phyloP scores from a whole-genome alignment of 768 basidiomycete genomes.

The Trametopsis cervina region DNA sequence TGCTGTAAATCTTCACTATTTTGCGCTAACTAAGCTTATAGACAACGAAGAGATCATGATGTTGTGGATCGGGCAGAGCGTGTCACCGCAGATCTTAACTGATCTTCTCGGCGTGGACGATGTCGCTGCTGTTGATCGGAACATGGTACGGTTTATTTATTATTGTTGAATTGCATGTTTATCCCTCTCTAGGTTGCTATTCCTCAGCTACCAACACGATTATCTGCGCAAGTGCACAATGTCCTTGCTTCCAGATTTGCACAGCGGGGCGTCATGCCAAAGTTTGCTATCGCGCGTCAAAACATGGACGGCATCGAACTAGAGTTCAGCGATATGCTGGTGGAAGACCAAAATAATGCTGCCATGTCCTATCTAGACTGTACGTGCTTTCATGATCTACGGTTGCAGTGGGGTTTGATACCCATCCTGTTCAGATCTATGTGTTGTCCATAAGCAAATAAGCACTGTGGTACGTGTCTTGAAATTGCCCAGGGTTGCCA shows the following conservation, averaged over 20 bases:
- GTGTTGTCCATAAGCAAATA: slow-evolving; percentile 34
- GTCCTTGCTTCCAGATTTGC: slow-evolving; percentile 64
- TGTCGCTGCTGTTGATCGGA: slow-evolving; percentile 56
- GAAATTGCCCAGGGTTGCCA: neutral
- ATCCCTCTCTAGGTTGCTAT: slow-evolving; percentile 48
- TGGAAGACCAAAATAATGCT: slow-evolving; percentile 97
- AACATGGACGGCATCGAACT: slow-evolving; percentile 90
- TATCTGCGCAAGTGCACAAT: slow-evolving; percentile 83
- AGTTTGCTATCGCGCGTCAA: slow-evolving; percentile 78
- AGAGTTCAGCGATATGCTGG: slow-evolving; percentile 94
- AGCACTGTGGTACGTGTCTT: slow-evolving; percentile 25
- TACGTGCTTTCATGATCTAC: slow-evolving; percentile 30
- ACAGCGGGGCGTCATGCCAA: slow-evolving; percentile 47
- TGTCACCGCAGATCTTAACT: slow-evolving; percentile 71
- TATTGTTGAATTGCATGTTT: neutral
- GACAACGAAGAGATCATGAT: slow-evolving; percentile 87
- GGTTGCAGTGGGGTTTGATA: slow-evolving; percentile 1
- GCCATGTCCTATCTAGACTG: slow-evolving; percentile 88
- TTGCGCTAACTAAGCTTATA: slow-evolving; percentile 25
- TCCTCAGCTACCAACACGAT: slow-evolving; percentile 60
- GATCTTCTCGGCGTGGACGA: slow-evolving; percentile 87
- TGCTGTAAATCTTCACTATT: neutral
- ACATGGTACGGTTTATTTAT: slow-evolving; percentile 48
- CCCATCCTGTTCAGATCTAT: slow-evolving; percentile 26
- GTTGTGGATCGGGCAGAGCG: slow-evolving; percentile 84